A percentile compares a stretch with the other conserved stretches of the same genome.
Evolutionary conservation across 306 rosid genomes (phyloP).

Genomic region (Glycine soja): DNA sequence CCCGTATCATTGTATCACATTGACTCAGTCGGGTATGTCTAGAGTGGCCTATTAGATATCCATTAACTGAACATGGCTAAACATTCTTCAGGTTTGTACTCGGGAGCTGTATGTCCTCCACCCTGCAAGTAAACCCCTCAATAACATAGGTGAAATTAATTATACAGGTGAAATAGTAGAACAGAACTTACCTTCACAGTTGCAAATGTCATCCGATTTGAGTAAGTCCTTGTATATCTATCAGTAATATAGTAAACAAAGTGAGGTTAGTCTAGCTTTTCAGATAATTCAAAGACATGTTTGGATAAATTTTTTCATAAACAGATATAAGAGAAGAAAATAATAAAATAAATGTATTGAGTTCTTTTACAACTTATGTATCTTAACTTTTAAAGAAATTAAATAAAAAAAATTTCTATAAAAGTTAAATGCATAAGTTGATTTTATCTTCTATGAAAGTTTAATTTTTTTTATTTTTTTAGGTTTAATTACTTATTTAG

Average conservation of each 20-base stretch:
- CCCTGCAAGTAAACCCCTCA: conserved; percentile 35
- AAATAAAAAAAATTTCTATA: too few relatives aligned
- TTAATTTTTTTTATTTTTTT: too few relatives aligned
- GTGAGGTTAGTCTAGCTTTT: not conserved
- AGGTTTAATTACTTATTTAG: too few relatives aligned
- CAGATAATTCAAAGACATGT: too few relatives aligned
- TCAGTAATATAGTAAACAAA: not conserved
- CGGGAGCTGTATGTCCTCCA: conserved; percentile 58
- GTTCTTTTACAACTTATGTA: too few relatives aligned
- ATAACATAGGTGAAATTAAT: not conserved
- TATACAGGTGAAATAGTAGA: not conserved
- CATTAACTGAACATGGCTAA: conserved; percentile 52
- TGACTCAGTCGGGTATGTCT: not conserved
- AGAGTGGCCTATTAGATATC: conserved; percentile 47
- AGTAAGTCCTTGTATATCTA: conserved; percentile 53
- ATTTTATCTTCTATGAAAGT: too few relatives aligned
- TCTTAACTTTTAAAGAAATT: too few relatives aligned
- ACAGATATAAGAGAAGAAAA: too few relatives aligned
- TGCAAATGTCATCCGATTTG: conserved; percentile 60
- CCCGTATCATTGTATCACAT: not conserved
- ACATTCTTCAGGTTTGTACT: conserved; percentile 52
- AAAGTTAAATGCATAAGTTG: too few relatives aligned
- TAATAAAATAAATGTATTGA: too few relatives aligned
- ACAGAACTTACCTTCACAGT: conserved; percentile 52
- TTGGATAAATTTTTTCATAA: too few relatives aligned